These are phyloP conservation scores for Parasitella parasitica DNA, from an alignment of 371 early-diverging fungal genomes.

Conservation along the genomic window DNA sequence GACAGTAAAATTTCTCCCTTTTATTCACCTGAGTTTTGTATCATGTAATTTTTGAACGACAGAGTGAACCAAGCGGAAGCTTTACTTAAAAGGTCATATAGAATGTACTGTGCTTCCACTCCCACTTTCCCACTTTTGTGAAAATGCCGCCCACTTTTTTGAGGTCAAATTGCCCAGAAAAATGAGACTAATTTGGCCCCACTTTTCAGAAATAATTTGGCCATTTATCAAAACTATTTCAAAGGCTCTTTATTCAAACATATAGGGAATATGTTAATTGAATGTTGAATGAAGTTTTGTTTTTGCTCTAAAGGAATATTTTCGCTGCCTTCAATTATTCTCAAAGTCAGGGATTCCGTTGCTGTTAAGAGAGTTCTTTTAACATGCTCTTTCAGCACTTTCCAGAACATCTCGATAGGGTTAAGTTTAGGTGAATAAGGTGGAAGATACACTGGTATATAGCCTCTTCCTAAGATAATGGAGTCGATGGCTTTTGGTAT, in stretches of 20 bases:
- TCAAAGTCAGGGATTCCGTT: conserved; percentile 1
- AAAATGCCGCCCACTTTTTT: too few relatives aligned
- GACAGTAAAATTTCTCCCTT: too few relatives aligned
- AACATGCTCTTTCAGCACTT: conserved; percentile 13
- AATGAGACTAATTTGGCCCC: too few relatives aligned
- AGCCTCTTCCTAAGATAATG: neutral
- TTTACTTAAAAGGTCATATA: too few relatives aligned
- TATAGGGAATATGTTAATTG: conserved; percentile 6
- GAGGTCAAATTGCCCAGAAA: too few relatives aligned
- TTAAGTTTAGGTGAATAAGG: conserved; percentile 12
- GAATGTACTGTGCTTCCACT: too few relatives aligned
- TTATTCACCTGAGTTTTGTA: too few relatives aligned
- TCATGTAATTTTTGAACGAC: too few relatives aligned
- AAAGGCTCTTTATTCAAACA: conserved; percentile 18
- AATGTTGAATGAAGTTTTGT: conserved; percentile 13
- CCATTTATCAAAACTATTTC: conserved; percentile 1
- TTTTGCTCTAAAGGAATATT: neutral
- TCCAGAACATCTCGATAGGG: conserved; percentile 8
- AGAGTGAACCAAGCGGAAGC: too few relatives aligned
- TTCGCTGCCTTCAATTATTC: conserved; percentile 5
- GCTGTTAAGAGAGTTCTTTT: conserved; percentile 3
- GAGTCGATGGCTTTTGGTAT: neutral
- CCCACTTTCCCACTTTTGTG: too few relatives aligned
- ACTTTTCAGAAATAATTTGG: too few relatives aligned
- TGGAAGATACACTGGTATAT: conserved; percentile 2